Percentiles rank a stretch among this genome's conserved stretches.
These are phyloP conservation scores for Cnidoscolus chayamansa DNA, from an alignment of 441 rosid species.

Conservation along the genomic window DNA sequence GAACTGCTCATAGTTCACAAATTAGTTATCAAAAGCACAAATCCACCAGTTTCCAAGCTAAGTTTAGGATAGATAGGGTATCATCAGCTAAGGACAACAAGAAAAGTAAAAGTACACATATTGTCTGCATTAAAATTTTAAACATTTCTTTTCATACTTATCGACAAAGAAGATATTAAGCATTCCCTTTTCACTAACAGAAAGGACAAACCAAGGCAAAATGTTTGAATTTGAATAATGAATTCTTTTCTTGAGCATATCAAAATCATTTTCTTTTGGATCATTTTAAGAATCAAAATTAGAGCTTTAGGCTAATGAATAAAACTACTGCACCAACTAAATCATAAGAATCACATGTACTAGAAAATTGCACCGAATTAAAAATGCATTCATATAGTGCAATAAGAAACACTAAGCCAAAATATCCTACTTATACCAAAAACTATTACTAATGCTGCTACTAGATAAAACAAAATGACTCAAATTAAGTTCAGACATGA, in stretches of 20 bases:
- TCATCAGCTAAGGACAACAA: not conserved
- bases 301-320: not conserved
- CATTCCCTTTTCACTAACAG: not conserved
- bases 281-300: no score
- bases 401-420: constrained; percentile 21
- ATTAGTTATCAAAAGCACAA: not conserved
- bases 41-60: not conserved
- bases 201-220: not conserved
- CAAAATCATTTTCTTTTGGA: not conserved
- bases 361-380: constrained; percentile 32
- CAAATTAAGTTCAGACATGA: constrained; percentile 40
- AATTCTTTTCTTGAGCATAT: not conserved
- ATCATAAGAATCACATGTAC: constrained; percentile 18
- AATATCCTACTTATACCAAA: constrained; percentile 28
- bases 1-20: not conserved
- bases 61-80: not conserved
- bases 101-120: not conserved
- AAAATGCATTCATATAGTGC: constrained; percentile 33
- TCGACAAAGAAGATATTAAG: not conserved
- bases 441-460: constrained; percentile 21
- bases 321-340: constrained; percentile 5
- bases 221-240: not conserved
- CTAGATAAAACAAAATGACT: constrained; percentile 17
- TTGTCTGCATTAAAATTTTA: not conserved
- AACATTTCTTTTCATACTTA: not conserved